Conservation (phyloP, 2,329 filamentous ascomycete species). For the Exserohilum turcica region DNA sequence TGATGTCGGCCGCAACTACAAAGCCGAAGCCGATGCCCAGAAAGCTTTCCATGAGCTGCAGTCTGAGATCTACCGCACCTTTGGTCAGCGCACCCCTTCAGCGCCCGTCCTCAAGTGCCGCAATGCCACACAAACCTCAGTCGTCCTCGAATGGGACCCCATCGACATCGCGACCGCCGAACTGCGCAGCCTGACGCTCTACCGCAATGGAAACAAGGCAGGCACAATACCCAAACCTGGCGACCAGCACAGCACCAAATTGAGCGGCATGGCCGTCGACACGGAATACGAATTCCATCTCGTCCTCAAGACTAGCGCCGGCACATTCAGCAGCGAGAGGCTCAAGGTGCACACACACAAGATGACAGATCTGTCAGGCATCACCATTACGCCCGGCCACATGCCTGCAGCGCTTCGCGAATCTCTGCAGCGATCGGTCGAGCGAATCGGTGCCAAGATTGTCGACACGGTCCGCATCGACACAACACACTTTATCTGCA, state of each 20-base stretch:
- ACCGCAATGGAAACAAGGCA: slow-evolving; percentile 95
- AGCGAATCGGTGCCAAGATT: slow-evolving; percentile 90
- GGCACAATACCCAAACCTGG: slow-evolving; percentile 88
- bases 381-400: slow-evolving; percentile 90
- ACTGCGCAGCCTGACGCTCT: slow-evolving; percentile 85
- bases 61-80: slow-evolving; percentile 82
- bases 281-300: slow-evolving; percentile 96
- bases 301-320: slow-evolving; percentile 86
- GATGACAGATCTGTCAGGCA: slow-evolving; percentile 95
- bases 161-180: slow-evolving; percentile 91
- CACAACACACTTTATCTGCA: slow-evolving; percentile 97
- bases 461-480: slow-evolving; percentile 91
- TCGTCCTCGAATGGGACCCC: slow-evolving; percentile 97
- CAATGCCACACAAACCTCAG: slow-evolving; percentile 97
- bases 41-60: slow-evolving; percentile 84
- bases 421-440: slow-evolving; percentile 73
- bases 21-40: slow-evolving; percentile 75
- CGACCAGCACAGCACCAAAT: slow-evolving; percentile 93
- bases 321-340: slow-evolving; percentile 82
- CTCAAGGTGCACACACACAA: slow-evolving; percentile 91
- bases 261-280: slow-evolving; percentile 93
- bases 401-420: slow-evolving; percentile 76
- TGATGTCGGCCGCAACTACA: slow-evolving; percentile 83
- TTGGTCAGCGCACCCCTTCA: slow-evolving; percentile 78
- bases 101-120: slow-evolving; percentile 84